Conservation (phyloP, 2,329 filamentous ascomycete species). For the Botryotinia convoluta region DNA sequence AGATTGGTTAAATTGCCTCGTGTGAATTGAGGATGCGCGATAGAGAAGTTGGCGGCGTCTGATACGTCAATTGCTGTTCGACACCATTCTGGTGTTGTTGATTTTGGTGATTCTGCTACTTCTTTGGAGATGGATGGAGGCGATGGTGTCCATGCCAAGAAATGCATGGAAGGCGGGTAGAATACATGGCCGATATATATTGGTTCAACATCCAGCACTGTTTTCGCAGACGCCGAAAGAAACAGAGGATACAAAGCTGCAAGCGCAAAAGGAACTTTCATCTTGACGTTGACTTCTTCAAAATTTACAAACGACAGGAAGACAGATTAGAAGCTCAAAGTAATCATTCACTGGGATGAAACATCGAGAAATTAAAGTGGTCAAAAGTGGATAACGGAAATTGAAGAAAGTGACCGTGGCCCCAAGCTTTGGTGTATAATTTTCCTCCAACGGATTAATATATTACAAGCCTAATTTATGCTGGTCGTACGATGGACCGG, state of each 20-base stretch:
- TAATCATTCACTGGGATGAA: conserved; percentile 7
- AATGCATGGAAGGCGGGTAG: conserved; percentile 33
- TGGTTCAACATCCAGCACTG: conserved; percentile 25
- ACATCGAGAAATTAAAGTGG: conserved; percentile 3
- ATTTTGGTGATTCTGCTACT: background rate
- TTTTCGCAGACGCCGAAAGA: background rate
- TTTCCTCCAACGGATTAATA: conserved; percentile 13
- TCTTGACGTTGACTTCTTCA: conserved; percentile 13
- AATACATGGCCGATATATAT: conserved; percentile 37
- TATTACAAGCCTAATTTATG: background rate
- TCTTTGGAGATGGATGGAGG: background rate
- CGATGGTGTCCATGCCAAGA: conserved; percentile 32
- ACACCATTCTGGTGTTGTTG: conserved; percentile 30
- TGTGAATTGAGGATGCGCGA: conserved; percentile 17
- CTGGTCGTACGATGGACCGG: background rate
- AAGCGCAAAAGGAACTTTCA: conserved; percentile 20
- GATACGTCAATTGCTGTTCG: conserved; percentile 26
- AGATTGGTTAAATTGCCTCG: conserved; percentile 26
- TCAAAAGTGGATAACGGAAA: background rate
- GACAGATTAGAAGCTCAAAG: background rate
- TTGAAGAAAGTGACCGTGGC: conserved; percentile 26
- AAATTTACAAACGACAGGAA: background rate
- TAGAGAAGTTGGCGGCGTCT: conserved; percentile 25
- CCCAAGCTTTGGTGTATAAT: conserved; percentile 13
- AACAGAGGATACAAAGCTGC: background rate